Percentiles rank a stretch among this genome's conserved stretches.
Evolutionary conservation across 1,284 basidiomycete genomes (phyloP).

Genomic region (Lentinula novae-zelandiae): DNA sequence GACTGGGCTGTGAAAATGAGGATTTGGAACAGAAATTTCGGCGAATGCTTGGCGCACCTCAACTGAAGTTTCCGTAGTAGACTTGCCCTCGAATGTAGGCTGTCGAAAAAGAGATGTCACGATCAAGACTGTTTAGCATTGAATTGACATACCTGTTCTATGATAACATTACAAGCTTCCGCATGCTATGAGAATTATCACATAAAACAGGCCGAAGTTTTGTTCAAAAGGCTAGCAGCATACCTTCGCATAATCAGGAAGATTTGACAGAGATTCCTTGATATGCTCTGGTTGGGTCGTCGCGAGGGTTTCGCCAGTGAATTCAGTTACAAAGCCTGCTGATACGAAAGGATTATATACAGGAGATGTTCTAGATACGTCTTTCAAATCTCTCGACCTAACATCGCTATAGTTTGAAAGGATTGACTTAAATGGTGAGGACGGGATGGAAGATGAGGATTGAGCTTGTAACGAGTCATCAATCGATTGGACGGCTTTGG

Average conservation of each 20-base stretch:
- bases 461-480: neutral
- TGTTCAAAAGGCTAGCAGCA: neutral
- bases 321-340: constrained; percentile 45
- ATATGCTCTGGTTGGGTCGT: neutral
- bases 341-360: constrained; percentile 45
- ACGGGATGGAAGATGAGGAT: neutral
- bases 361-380: constrained; percentile 15
- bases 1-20: neutral
- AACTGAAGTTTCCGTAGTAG: neutral
- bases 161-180: neutral
- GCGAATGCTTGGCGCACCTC: neutral
- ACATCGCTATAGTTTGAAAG: neutral
- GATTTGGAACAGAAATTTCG: neutral
- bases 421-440: neutral
- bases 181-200: neutral
- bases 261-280: constrained; percentile 6
- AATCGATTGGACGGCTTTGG: neutral
- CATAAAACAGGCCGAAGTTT: neutral
- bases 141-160: neutral
- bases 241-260: constrained; percentile 15
- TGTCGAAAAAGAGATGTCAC: neutral
- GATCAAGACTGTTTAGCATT: neutral
- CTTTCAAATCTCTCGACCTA: neutral
- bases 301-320: constrained; percentile 25
- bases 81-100: neutral